Percentiles rank a stretch among this genome's conserved stretches.
Conservation (phyloP, 345 rosid species). For the Gynandropsis gynandra region DNA sequence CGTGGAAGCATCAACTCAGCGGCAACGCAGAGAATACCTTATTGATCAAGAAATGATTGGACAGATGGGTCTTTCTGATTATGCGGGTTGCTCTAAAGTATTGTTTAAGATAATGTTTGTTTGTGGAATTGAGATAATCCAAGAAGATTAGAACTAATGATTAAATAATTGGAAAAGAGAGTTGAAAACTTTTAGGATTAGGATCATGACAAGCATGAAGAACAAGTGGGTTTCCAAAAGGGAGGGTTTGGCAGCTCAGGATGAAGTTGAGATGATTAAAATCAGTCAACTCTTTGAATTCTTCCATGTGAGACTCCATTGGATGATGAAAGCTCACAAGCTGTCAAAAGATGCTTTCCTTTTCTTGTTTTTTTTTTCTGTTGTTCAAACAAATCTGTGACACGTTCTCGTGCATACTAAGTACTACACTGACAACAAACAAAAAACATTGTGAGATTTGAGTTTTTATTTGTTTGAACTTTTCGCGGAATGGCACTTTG, state of each 20-base stretch:
- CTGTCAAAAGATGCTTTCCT: too few relatives aligned
- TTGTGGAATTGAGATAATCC: too few relatives aligned
- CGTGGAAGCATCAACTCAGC: neutral
- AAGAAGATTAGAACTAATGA: neutral
- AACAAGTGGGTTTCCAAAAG: constrained; percentile 4
- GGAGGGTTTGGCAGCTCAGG: constrained; percentile 12
- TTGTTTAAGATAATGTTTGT: neutral
- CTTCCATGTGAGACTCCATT: neutral
- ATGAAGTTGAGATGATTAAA: constrained; percentile 5
- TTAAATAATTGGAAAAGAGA: neutral
- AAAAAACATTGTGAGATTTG: too few relatives aligned
- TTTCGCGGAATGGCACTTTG: too few relatives aligned
- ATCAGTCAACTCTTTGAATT: neutral
- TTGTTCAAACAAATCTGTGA: too few relatives aligned
- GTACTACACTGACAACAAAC: too few relatives aligned
- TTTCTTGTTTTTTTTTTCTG: too few relatives aligned
- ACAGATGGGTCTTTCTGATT: too few relatives aligned
- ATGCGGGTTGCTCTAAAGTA: too few relatives aligned
- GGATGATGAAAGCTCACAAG: too few relatives aligned
- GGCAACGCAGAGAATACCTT: neutral
- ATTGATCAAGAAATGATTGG: neutral
- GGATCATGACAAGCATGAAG: constrained; percentile 6
- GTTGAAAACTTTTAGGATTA: neutral
- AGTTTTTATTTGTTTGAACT: too few relatives aligned
- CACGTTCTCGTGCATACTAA: too few relatives aligned